phyloP scores from a whole-genome alignment of 805 yeast genomes.

The Starmera pachycereana region DNA sequence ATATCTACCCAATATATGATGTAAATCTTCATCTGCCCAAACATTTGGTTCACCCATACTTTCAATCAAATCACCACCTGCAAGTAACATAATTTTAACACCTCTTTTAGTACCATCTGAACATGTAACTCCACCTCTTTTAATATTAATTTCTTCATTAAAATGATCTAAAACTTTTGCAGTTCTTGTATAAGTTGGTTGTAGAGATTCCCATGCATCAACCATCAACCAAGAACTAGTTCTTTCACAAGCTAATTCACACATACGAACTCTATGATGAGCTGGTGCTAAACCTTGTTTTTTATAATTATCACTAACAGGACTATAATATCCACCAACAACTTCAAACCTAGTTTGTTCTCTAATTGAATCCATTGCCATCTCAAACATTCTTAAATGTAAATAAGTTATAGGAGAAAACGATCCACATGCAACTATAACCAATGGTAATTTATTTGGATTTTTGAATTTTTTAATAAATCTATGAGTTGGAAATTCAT shows the following conservation, averaged over 20 bases:
- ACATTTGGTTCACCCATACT: conserved; percentile 99
- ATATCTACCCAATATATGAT: conserved; percentile 89
- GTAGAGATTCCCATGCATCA: conserved; percentile 97
- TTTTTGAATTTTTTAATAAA: conserved; percentile 61
- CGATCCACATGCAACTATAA: conserved; percentile 95
- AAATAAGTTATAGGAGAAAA: conserved; percentile 93
- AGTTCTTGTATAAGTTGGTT: conserved; percentile 83
- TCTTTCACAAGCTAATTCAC: conserved; percentile 95
- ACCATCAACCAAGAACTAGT: conserved; percentile 98
- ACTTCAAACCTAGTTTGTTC: conserved; percentile 94
- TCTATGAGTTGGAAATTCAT: conserved; percentile 82
- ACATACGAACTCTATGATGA: conserved; percentile 89
- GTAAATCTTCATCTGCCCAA: conserved; percentile 94
- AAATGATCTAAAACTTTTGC: conserved; percentile 95
- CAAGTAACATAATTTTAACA: conserved; percentile 88
- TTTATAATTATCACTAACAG: conserved; percentile 86
- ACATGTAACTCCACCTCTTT: conserved; percentile 71
- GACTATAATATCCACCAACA: conserved; percentile 92
- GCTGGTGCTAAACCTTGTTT: conserved; percentile 90
- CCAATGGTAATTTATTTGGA: conserved; percentile 76
- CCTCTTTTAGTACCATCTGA: conserved; percentile 58
- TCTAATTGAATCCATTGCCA: conserved; percentile 90
- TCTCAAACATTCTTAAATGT: conserved; percentile 95
- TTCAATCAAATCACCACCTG: conserved; percentile 96
- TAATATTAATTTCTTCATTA: conserved; percentile 87